Base-by-base conservation (phyloP, 441 rosid species). In the Euphorbia schlechtendalii region DNA sequence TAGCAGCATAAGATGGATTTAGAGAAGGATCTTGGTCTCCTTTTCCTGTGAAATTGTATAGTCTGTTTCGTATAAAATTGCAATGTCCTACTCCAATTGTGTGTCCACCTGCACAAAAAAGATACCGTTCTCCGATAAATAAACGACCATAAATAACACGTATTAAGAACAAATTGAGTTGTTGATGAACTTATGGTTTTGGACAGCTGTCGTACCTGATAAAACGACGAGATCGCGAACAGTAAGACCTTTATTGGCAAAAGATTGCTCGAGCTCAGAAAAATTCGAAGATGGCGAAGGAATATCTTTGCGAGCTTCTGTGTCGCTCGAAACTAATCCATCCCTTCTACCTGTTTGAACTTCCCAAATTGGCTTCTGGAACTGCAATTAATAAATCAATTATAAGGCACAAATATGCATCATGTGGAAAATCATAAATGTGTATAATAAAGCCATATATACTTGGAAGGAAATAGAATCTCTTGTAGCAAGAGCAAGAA, bases 401-500 rank as follows among this genome's bases (percentile, higher is more conserved):
- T n/a, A n/a, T n/a, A n/a, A n/a, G n/a, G n/a, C n/a, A n/a, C n/a
- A n/a, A n/a, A n/a, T n/a, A n/a, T n/a, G n/a, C n/a, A n/a, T n/a
- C n/a, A n/a, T n/a, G n/a, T n/a, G n/a, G n/a, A n/a, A n/a, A n/a
- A n/a, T n/a, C n/a, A n/a, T n/a, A n/a, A n/a, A n/a, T n/a, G n/a
- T n/a, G n/a, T n/a, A n/a, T n/a, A n/a, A n/a, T n/a, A n/a, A n/a
- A n/a, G n/a, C n/a, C n/a, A n/a, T n/a, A n/a, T n/a, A n/a, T n/a
- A n/a, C n/a, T n/a, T n/a, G n/a, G n/a, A n/a, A n/a, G 56, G 87
- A 75, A 51, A 90, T 81, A 7, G 97, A 87, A 59, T 88, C 91
- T 69, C 93, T 78, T 53, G 96, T 88, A 34, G 96, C 96, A 86
- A 88, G 76, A 8, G 97, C 93, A 58, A 90, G 41, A 54, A 90